Evolutionary conservation across 768 basidiomycete species (phyloP).

Genomic region (Tricholoma bakamatsutake): DNA sequence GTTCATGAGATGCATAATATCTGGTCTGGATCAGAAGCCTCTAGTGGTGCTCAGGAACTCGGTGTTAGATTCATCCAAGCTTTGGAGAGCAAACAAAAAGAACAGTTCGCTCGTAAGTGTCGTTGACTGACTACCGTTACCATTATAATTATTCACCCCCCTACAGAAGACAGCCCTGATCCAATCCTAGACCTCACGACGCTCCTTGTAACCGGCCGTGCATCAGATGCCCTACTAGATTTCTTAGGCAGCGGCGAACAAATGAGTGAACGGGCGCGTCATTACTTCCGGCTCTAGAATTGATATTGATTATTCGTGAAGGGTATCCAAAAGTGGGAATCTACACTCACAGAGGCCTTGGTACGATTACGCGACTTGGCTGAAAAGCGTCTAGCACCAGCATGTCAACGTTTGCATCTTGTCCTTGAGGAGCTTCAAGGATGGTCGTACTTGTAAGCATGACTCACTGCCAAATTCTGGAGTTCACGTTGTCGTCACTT

Average conservation of each 20-base stretch:
- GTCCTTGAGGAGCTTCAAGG: constrained; percentile 74
- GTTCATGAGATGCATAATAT: constrained; percentile 64
- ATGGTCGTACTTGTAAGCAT: constrained; percentile 64
- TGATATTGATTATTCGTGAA: constrained; percentile 27
- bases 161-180: constrained; percentile 52
- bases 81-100: constrained; percentile 57
- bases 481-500: constrained; percentile 1
- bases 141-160: constrained; percentile 7
- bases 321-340: constrained; percentile 83
- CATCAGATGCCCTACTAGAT: constrained; percentile 67
- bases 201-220: constrained; percentile 63
- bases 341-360: constrained; percentile 63
- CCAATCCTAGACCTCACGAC: constrained; percentile 67
- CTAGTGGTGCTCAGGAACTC: constrained; percentile 62
- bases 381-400: constrained; percentile 64
- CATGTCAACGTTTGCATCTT: constrained; percentile 71
- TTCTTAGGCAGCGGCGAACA: constrained; percentile 74
- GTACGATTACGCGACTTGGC: constrained; percentile 68
- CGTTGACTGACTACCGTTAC: constrained; percentile 2
- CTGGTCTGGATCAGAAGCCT: constrained; percentile 69
- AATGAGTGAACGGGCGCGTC: constrained; percentile 72
- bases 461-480: background rate
- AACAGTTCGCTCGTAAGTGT: constrained; percentile 60
- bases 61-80: constrained; percentile 69
- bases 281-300: constrained; percentile 4